Evolutionary conservation across 2,329 filamentous ascomycete species (phyloP), one percentile per base, ranked within the genome.

Genomic region (Orbilia quercus): DNA sequence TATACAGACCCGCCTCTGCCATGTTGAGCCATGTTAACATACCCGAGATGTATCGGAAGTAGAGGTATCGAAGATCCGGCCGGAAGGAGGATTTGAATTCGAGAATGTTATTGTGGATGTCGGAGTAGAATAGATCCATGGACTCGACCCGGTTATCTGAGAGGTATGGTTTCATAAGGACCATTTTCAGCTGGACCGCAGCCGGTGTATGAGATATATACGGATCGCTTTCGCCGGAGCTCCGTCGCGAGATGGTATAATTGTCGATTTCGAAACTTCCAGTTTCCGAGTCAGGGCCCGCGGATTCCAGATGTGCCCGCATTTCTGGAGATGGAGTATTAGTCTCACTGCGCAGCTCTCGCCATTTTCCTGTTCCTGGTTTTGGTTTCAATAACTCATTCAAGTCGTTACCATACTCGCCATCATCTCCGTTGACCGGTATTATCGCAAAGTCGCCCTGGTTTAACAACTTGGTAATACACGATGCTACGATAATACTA

Each of bases 1-100:
- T 65, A 36, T 54, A 72, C 0, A 48, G 14, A 16, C 22, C 31
- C 31, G 67, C 67, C 31, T 72, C 67, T 6, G 54, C 12, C 0
- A 48, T 40, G 50, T 72, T 72, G 12, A 65, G 23, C 67, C 67
- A 72, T 34, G 42, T 72, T 20, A 72, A 18, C 3, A 72, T 59
- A 1, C 31, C 51, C 11, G n/a, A 45, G 40, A 72, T 40, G 18
- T 65, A 72, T 9, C 54, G 23, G 22, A 59, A 72, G 11, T 72
- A 72, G 16, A 63, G 50, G 36, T 72, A 72, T 16, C 59, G 40
- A 14, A 65, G 42, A 45, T 65, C 67, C 3, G 67, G 67, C 14
- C 67, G 31, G 40, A 65, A 72, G 4, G 53, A 16, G 4, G 67
- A 72, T 44, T 60, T 72, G 59, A 72, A 72, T 34, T 60, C 38